Conservation (phyloP, 1,139 yeast species). For the Blastobotrys petasosporus region DNA sequence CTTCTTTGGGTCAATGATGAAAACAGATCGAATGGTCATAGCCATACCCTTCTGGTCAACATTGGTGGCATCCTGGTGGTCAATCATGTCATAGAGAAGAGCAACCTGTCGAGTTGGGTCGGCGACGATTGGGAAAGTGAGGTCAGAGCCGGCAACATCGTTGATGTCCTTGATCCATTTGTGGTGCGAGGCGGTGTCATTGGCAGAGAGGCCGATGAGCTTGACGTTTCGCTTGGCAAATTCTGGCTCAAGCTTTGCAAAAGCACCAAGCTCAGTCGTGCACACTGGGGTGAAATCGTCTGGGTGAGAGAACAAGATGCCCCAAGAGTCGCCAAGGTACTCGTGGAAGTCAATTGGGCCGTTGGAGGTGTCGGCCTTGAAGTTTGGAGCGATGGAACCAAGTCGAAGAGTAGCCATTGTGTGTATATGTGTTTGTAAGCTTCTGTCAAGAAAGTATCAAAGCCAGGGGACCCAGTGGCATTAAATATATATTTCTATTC, state of each 20-base stretch:
- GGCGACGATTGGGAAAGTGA: constrained; percentile 74
- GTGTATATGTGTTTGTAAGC: neutral
- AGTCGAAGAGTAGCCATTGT: constrained; percentile 34
- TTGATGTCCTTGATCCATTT: constrained; percentile 82
- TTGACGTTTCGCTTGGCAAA: constrained; percentile 70
- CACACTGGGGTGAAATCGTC: constrained; percentile 88
- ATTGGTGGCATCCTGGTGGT: constrained; percentile 57
- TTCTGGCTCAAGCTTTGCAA: constrained; percentile 77
- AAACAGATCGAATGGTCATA: constrained; percentile 73
- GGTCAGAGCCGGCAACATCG: constrained; percentile 61
- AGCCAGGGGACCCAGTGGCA: too few species aligned
- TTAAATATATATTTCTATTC: too few species aligned
- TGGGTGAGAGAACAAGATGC: constrained; percentile 76
- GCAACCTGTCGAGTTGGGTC: constrained; percentile 70
- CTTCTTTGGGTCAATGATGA: constrained; percentile 74
- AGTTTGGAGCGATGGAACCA: constrained; percentile 77
- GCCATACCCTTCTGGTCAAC: constrained; percentile 55
- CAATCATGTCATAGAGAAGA: constrained; percentile 69
- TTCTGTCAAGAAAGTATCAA: neutral
- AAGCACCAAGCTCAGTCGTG: constrained; percentile 85
- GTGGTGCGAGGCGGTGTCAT: constrained; percentile 61
- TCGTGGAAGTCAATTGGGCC: constrained; percentile 75
- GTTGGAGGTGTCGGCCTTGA: constrained; percentile 63
- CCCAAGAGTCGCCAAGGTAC: constrained; percentile 71
- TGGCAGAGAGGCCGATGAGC: constrained; percentile 74